Evolutionary conservation across 2,329 filamentous ascomycete genomes (phyloP).

Genomic region (Pseudogymnoascus sp.): DNA sequence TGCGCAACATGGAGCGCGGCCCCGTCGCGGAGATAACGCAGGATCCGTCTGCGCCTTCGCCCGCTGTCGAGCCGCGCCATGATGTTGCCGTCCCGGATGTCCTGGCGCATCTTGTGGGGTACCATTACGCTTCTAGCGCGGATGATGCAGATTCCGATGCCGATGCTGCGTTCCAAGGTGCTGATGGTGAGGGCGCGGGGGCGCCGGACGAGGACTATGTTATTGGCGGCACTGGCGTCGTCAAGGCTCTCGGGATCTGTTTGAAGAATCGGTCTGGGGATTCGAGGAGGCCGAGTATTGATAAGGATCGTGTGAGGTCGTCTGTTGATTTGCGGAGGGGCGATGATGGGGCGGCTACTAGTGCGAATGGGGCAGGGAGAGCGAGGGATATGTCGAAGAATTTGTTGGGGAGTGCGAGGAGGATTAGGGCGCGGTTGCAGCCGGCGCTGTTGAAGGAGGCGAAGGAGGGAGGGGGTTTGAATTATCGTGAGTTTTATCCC

Average conservation of each 20-base stretch:
- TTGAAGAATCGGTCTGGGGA: conserved; percentile 70
- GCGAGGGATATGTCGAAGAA: conserved; percentile 93
- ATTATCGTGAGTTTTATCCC: conserved; percentile 55
- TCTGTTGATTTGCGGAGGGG: conserved; percentile 46
- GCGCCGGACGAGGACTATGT: conserved; percentile 91
- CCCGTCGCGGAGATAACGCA: conserved; percentile 53
- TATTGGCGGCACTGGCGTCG: conserved; percentile 88
- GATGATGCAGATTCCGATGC: conserved; percentile 33
- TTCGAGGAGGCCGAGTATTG: conserved; percentile 35
- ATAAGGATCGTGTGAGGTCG: conserved; percentile 23
- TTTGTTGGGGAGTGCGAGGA: conserved; percentile 75
- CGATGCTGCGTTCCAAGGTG: conserved; percentile 38
- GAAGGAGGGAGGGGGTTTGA: conserved; percentile 60
- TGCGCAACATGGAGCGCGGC: conserved; percentile 79
- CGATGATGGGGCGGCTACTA: conserved; percentile 28
- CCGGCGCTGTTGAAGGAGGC: conserved; percentile 73
- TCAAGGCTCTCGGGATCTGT: conserved; percentile 87
- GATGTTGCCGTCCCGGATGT: conserved; percentile 68
- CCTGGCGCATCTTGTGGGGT: conserved; percentile 76
- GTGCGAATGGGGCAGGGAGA: conserved; percentile 40
- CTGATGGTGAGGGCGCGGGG: conserved; percentile 53
- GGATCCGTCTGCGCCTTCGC: conserved; percentile 62
- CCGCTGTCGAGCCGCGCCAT: conserved; percentile 36
- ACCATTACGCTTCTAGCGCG: conserved; percentile 25
- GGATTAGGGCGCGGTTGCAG: conserved; percentile 76